Evolutionary conservation across 768 basidiomycete species (phyloP), one percentile per base, ranked within the genome.

Genomic region (Fistulinella prunicolor): DNA sequence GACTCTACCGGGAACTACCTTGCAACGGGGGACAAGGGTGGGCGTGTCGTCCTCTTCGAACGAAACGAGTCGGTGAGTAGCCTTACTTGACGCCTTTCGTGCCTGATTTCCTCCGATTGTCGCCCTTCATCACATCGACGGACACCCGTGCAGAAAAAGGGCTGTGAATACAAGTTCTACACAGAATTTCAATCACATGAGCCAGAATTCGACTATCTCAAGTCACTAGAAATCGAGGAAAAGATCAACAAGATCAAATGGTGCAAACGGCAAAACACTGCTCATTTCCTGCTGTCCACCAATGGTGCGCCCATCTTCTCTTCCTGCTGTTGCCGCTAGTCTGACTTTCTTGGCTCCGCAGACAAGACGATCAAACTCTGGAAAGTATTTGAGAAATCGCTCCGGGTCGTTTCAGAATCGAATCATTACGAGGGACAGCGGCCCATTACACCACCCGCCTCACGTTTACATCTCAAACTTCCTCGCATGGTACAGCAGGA

Each of bases 161-260:
- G 94, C 56, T 99, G 96, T 76, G 96, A 99, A 75, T 99, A 99
- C 83, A 98, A 97, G 71, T 99, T 99, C 73, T 98, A 98, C 70
- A 99, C 96, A 43, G 96, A 99, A 72, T 96, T 98, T 68, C 96
- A 99, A 78, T 94, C 92, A 38, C 96, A 99, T 69, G 96, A 99
- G 69, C 96, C 96, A 46, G 96, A 99, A 70, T 99, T 99, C 70
- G 96, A 99, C 75, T 99, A 99, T 70, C 85, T 99, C 65, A 99
- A 99, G 79, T 96, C 93, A 20, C 78, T 99, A 59, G 96, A 99
- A 80, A 99, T 99, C 71, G 96, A 99, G 73, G 96, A 99, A 81
- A 99, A 99, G 86, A 99, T 99, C 78, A 99, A 99, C 78, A 91
- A 96, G 83, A 99, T 99, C 82, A 92, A 94, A 69, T 99, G 96